Conservation (phyloP, 225 moss, liverwort and hornwort species). For the Physcomitrium patens region DNA sequence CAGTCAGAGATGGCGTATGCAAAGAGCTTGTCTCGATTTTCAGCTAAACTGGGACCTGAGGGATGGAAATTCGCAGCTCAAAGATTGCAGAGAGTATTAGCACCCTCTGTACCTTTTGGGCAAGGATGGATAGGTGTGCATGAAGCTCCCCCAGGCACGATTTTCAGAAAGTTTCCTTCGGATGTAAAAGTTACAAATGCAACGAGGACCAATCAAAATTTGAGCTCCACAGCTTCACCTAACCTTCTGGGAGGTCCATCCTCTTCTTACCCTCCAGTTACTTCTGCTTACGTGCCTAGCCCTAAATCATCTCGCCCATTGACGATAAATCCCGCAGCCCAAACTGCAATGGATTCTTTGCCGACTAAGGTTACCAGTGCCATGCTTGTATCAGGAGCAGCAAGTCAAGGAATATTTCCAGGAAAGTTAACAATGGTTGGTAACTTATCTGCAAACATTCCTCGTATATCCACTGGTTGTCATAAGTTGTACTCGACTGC, state of each 20-base stretch:
- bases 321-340: conserved; percentile 47
- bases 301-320: conserved; percentile 48
- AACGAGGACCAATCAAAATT: conserved; percentile 36
- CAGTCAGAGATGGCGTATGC: conserved; percentile 66
- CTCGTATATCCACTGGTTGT: background rate
- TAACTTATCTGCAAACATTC: conserved; percentile 1
- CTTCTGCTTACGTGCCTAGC: conserved; percentile 31
- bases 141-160: conserved; percentile 65
- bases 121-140: conserved; percentile 66
- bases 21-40: conserved; percentile 63
- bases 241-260: conserved; percentile 34
- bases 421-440: conserved; percentile 52
- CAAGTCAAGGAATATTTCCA: conserved; percentile 44
- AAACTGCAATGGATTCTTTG: conserved; percentile 53
- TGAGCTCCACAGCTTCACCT: conserved; percentile 31
- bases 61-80: conserved; percentile 64
- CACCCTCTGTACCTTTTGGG: conserved; percentile 64
- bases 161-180: conserved; percentile 51
- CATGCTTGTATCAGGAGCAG: conserved; percentile 54
- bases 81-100: conserved; percentile 66
- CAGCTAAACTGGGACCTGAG: conserved; percentile 50
- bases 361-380: conserved; percentile 54
- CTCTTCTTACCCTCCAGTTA: conserved; percentile 38
- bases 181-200: conserved; percentile 40
- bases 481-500: conserved; percentile 4